Conservation (phyloP, 768 basidiomycete species). For the Leccinellum albellum region DNA sequence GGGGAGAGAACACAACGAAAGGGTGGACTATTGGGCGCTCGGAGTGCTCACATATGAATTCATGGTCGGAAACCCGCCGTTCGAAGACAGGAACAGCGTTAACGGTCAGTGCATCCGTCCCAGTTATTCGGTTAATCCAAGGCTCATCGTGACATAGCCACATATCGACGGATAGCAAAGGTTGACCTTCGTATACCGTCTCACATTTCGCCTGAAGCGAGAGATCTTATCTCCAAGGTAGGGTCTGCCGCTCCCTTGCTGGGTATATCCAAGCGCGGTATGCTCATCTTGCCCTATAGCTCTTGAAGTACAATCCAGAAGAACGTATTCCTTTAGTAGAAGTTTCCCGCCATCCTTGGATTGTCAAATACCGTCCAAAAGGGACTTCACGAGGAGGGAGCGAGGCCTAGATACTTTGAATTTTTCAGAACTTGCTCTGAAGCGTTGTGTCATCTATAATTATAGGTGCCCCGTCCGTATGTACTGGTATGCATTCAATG, state of each 20-base stretch:
- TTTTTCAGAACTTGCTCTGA: neutral
- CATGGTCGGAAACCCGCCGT: constrained; percentile 76
- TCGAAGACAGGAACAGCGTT: constrained; percentile 79
- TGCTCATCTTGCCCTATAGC: constrained; percentile 41
- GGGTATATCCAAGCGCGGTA: constrained; percentile 5
- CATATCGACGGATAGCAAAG: constrained; percentile 83
- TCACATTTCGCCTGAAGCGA: constrained; percentile 41
- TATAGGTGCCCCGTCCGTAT: constrained; percentile 9
- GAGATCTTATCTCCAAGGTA: constrained; percentile 45
- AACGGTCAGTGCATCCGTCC: constrained; percentile 50
- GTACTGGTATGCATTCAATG: constrained; percentile 8
- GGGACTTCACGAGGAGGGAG: constrained; percentile 30
- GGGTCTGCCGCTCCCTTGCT: neutral
- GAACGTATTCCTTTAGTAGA: constrained; percentile 71
- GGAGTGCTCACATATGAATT: constrained; percentile 98
- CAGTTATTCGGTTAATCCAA: neutral
- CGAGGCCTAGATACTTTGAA: constrained; percentile 13
- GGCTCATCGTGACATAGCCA: constrained; percentile 47
- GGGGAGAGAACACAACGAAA: constrained; percentile 81
- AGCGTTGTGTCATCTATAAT: neutral
- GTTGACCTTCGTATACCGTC: constrained; percentile 66
- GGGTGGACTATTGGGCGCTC: constrained; percentile 94
- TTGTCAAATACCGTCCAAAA: constrained; percentile 63
- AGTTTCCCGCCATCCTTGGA: constrained; percentile 85
- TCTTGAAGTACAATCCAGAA: constrained; percentile 78